Percentiles rank a stretch among this genome's conserved stretches.
phyloP scores from a whole-genome alignment of 805 yeast genomes.

The Yamadazyma kitorensis region DNA sequence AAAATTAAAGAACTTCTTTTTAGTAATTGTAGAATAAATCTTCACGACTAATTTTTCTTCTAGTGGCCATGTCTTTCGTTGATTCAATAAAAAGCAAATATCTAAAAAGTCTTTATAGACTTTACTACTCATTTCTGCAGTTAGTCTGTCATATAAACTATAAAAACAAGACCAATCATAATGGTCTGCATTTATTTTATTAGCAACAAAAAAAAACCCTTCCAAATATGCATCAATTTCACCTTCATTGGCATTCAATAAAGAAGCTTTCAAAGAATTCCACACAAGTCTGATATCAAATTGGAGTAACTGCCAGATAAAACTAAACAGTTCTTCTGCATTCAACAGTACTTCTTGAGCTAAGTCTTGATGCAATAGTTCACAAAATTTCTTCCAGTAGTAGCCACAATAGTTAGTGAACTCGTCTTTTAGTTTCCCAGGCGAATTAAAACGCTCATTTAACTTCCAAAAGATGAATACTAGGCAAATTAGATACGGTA shows the following conservation, averaged over 20 bases:
- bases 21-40: conserved; percentile 28
- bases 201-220: conserved; percentile 10
- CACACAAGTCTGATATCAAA: conserved; percentile 8
- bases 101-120: conserved; percentile 24
- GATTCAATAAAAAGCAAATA: conserved; percentile 22
- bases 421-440: neutral
- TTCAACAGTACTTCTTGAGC: conserved; percentile 2
- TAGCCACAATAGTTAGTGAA: conserved; percentile 7
- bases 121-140: conserved; percentile 14
- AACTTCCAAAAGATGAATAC: conserved; percentile 8
- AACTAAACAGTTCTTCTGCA: conserved; percentile 4
- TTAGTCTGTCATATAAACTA: conserved; percentile 16
- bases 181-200: conserved; percentile 5
- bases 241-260: neutral
- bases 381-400: conserved; percentile 8
- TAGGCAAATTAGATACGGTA: conserved; percentile 2
- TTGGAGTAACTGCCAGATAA: conserved; percentile 6
- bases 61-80: conserved; percentile 16
- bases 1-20: conserved; percentile 34
- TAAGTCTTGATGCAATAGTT: conserved; percentile 2
- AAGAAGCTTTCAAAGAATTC: conserved; percentile 1
- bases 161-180: conserved; percentile 26
- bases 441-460: conserved; percentile 1
- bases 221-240: conserved; percentile 5
- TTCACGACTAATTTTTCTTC: conserved; percentile 27